phyloP scores from a whole-genome alignment of 768 basidiomycete species.

The Psilocybe subaeruginosa region DNA sequence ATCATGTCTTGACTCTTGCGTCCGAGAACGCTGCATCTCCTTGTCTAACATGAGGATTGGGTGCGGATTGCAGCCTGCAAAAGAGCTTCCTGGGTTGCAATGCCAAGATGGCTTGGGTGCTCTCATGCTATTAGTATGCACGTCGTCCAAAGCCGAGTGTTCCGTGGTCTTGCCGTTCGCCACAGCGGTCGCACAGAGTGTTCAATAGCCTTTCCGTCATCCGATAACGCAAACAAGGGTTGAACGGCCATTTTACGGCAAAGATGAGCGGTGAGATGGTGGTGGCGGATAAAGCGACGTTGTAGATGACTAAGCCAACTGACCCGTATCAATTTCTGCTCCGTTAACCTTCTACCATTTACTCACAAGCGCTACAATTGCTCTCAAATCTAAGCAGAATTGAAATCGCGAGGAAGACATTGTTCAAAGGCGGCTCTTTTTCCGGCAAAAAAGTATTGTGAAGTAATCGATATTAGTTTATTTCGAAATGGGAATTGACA shows the following conservation, averaged over 20 bases:
- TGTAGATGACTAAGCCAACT: background rate
- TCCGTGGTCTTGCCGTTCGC: background rate
- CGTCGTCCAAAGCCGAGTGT: background rate
- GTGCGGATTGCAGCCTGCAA: background rate
- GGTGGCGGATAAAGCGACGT: background rate
- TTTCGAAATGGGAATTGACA: too few relatives aligned
- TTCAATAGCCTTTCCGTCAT: background rate
- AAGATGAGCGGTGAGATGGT: background rate
- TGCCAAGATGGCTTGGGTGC: slow-evolving; percentile 1
- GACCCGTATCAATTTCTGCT: background rate
- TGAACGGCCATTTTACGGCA: background rate
- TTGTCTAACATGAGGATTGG: background rate
- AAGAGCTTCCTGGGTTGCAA: background rate
- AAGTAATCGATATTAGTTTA: too few relatives aligned
- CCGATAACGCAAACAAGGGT: background rate
- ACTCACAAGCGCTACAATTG: background rate
- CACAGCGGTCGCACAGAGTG: background rate
- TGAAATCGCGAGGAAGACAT: too few relatives aligned
- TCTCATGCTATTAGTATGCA: background rate
- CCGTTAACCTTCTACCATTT: background rate
- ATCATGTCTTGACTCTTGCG: background rate
- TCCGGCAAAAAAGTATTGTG: too few relatives aligned
- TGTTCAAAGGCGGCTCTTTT: too few relatives aligned
- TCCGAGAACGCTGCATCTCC: background rate
- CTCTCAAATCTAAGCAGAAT: background rate